These are phyloP conservation scores for Remersonia thermophila DNA, from an alignment of 2,329 filamentous ascomycete species.

Conservation along the genomic window DNA sequence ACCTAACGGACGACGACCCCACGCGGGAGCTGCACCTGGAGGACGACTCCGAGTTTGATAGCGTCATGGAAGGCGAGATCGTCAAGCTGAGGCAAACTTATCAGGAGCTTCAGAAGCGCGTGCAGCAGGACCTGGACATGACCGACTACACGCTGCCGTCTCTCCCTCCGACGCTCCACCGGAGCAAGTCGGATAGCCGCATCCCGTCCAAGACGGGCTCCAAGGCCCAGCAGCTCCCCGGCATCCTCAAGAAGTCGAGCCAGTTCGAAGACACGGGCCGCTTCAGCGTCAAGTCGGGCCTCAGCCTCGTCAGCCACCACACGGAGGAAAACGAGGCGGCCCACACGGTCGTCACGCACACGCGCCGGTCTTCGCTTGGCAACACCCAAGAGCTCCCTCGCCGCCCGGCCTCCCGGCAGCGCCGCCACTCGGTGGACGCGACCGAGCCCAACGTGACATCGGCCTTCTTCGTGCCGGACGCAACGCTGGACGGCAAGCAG, in stretches of 20 bases:
- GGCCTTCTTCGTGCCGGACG: slow-evolving; percentile 46
- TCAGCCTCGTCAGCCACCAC: slow-evolving; percentile 22
- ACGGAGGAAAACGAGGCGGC: slow-evolving; percentile 15
- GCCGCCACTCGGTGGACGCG: slow-evolving; percentile 19
- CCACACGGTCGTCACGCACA: slow-evolving; percentile 4
- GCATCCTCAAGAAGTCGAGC: slow-evolving; percentile 26
- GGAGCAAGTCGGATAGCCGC: slow-evolving; percentile 14
- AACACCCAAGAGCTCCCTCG: slow-evolving; percentile 12
- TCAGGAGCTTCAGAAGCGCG: slow-evolving; percentile 15
- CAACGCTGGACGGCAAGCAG: slow-evolving; percentile 36
- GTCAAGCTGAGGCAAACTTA: slow-evolving; percentile 18
- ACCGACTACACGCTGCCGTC: slow-evolving; percentile 21
- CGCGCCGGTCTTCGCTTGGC: slow-evolving; percentile 10
- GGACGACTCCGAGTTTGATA: slow-evolving; percentile 23
- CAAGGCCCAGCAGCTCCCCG: slow-evolving; percentile 15
- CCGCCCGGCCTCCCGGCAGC: slow-evolving; percentile 15
- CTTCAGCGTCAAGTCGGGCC: slow-evolving; percentile 24
- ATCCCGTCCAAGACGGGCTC: slow-evolving; percentile 6
- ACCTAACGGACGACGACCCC: slow-evolving; percentile 24
- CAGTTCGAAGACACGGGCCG: slow-evolving; percentile 22
- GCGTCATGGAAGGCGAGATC: slow-evolving; percentile 20
- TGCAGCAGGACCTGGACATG: slow-evolving; percentile 13
- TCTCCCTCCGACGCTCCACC: slow-evolving; percentile 14
- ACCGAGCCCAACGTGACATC: slow-evolving; percentile 45
- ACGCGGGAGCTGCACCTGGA: slow-evolving; percentile 26